Evolutionary conservation across 2,329 filamentous ascomycete species (phyloP).

Genomic region (Ascochyta pisi): DNA sequence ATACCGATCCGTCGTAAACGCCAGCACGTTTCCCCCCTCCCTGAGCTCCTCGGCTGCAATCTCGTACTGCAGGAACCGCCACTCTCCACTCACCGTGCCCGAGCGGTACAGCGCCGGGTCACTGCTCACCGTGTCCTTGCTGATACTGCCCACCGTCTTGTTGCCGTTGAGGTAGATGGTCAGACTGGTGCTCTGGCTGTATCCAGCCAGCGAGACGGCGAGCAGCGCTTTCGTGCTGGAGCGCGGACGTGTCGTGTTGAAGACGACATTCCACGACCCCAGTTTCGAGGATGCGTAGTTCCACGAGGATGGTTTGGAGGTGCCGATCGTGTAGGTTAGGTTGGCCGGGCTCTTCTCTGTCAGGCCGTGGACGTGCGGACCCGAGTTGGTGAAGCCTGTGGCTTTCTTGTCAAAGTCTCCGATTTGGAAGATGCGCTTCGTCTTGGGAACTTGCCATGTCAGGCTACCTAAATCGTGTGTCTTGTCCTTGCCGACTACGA

Average conservation of each 20-base stretch:
- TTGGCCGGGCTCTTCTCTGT: constrained; percentile 52
- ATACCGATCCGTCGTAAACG: constrained; percentile 38
- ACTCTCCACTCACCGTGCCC: constrained; percentile 53
- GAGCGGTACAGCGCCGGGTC: constrained; percentile 51
- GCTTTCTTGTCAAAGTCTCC: constrained; percentile 54
- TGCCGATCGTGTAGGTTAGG: constrained; percentile 51
- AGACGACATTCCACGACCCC: constrained; percentile 29
- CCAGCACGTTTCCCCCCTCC: constrained; percentile 40
- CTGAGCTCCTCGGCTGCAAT: constrained; percentile 31
- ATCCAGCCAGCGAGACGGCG: constrained; percentile 52
- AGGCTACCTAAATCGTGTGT: constrained; percentile 43
- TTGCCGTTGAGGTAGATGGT: constrained; percentile 46
- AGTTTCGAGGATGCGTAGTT: constrained; percentile 52
- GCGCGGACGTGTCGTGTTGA: constrained; percentile 31
- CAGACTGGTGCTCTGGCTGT: constrained; percentile 47
- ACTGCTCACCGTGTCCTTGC: constrained; percentile 27
- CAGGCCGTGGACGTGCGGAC: constrained; percentile 52
- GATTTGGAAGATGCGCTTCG: constrained; percentile 53
- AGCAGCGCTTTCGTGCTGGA: constrained; percentile 41
- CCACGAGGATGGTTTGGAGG: constrained; percentile 48
- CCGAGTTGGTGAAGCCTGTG: constrained; percentile 52
- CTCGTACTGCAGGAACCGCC: constrained; percentile 51
- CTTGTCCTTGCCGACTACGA: constrained; percentile 41
- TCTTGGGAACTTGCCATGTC: constrained; percentile 47
- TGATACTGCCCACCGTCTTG: constrained; percentile 44